phyloP scores from a whole-genome alignment of 2,329 filamentous ascomycete genomes.

The Ophiosphaerella korrae region DNA sequence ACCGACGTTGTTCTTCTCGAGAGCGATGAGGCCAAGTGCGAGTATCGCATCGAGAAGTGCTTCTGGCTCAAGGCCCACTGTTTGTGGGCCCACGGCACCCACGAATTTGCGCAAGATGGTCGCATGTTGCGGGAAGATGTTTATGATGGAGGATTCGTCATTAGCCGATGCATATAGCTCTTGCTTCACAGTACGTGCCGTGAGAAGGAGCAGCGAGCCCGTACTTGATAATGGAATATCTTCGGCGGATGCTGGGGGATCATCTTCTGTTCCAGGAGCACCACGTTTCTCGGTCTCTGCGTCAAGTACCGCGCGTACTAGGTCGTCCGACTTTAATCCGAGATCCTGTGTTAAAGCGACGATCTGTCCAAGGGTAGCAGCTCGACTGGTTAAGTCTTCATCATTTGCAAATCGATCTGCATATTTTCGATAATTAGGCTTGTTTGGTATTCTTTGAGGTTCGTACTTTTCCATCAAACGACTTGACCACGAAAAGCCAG shows the following conservation, averaged over 20 bases:
- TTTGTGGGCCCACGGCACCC: constrained; percentile 44
- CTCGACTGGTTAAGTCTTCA: constrained; percentile 63
- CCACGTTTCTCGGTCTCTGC: constrained; percentile 48
- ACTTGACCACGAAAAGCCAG: constrained; percentile 57
- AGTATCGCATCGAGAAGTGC: constrained; percentile 61
- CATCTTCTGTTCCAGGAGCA: constrained; percentile 58
- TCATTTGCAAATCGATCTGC: constrained; percentile 69
- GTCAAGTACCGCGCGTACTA: constrained; percentile 53
- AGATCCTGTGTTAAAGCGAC: constrained; percentile 69
- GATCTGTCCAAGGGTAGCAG: constrained; percentile 73
- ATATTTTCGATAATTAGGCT: constrained; percentile 66
- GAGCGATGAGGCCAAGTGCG: constrained; percentile 57
- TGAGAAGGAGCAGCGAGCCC: constrained; percentile 60
- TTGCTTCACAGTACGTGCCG: constrained; percentile 57
- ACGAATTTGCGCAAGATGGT: constrained; percentile 59
- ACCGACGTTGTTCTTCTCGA: constrained; percentile 53
- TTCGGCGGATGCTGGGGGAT: constrained; percentile 57
- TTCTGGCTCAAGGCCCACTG: constrained; percentile 51
- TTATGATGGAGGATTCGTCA: constrained; percentile 44
- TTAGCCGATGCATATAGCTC: constrained; percentile 54
- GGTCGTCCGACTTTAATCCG: constrained; percentile 54
- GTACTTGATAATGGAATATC: constrained; percentile 63
- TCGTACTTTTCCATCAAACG: constrained; percentile 71
- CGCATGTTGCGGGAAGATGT: constrained; percentile 61
- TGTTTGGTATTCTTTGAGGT: constrained; percentile 61